Percentiles rank a stretch among this genome's conserved stretches.
Conservation (phyloP, 495 filamentous ascomycete species). For the Terfezia claveryi region DNA sequence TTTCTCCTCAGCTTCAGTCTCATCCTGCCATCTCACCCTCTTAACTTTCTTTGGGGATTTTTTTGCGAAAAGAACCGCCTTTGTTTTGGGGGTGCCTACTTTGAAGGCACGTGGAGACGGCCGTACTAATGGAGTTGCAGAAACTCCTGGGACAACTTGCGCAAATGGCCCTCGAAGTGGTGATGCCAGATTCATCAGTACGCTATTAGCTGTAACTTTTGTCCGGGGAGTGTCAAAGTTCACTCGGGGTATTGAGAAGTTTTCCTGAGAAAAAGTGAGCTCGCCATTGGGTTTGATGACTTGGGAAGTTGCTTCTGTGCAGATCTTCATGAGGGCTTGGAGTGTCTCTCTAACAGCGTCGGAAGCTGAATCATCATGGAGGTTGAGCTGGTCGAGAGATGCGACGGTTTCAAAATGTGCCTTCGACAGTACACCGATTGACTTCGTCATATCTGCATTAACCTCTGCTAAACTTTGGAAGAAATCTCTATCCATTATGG, state of each 20-base stretch:
- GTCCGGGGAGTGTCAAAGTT: background rate
- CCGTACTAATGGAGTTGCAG: conserved; percentile 14
- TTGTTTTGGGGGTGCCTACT: conserved; percentile 57
- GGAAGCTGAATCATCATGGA: conserved; percentile 65
- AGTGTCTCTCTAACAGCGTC: conserved; percentile 60
- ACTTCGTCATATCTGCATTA: conserved; percentile 52
- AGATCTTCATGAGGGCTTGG: conserved; percentile 51
- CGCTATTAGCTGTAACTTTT: conserved; percentile 19
- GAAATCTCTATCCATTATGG: conserved; percentile 63
- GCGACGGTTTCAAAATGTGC: conserved; percentile 82
- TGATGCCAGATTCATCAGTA: conserved; percentile 21
- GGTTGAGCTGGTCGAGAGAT: conserved; percentile 51
- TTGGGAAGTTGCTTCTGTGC: conserved; percentile 47
- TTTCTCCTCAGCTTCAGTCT: conserved; percentile 46
- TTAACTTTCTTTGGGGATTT: conserved; percentile 45
- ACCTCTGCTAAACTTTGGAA: conserved; percentile 57
- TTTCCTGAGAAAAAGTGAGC: conserved; percentile 32
- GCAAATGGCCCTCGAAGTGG: conserved; percentile 5
- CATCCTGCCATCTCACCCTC: conserved; percentile 80
- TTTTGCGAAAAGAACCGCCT: conserved; percentile 39
- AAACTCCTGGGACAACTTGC: conserved; percentile 8
- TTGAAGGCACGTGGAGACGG: conserved; percentile 30
- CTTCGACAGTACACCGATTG: conserved; percentile 59
- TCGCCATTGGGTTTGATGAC: conserved; percentile 80
- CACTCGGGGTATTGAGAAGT: background rate